A percentile compares a stretch with the other conserved stretches of the same genome.
Conservation (phyloP, 495 filamentous ascomycete genomes). For the Penicillium diatomitis region DNA sequence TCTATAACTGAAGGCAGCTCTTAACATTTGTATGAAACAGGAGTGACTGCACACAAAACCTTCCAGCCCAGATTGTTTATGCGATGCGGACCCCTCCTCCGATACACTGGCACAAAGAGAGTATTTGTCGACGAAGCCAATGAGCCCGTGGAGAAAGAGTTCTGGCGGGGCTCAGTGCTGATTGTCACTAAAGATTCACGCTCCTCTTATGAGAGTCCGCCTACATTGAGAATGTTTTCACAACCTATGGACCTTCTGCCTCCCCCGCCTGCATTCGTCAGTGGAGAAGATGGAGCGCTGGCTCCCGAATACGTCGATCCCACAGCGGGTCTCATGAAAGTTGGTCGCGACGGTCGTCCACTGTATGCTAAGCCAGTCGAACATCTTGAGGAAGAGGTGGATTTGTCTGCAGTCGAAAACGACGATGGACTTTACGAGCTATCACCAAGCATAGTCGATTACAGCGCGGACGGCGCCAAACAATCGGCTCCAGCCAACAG, state of each 20-base stretch:
- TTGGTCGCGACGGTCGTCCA: constrained; percentile 68
- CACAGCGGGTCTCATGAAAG: constrained; percentile 75
- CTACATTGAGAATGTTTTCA: constrained; percentile 70
- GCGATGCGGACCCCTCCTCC: constrained; percentile 79
- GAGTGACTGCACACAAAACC: constrained; percentile 38
- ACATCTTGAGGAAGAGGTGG: constrained; percentile 59
- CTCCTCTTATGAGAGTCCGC: constrained; percentile 71
- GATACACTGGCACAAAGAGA: constrained; percentile 70
- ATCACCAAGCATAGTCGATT: constrained; percentile 35
- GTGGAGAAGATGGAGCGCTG: constrained; percentile 50
- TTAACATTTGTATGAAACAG: constrained; percentile 12
- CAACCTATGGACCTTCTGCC: constrained; percentile 79
- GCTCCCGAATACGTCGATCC: constrained; percentile 81
- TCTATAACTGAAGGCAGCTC: background rate
- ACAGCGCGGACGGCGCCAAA: constrained; percentile 26
- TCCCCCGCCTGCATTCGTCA: constrained; percentile 63
- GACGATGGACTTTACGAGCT: constrained; percentile 74
- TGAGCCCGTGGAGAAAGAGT: constrained; percentile 50
- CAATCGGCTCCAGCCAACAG: constrained; percentile 35
- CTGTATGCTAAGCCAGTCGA: constrained; percentile 83
- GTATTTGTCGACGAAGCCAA: constrained; percentile 27
- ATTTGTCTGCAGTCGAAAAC: constrained; percentile 66
- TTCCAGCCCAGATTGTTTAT: constrained; percentile 81
- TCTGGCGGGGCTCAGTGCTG: constrained; percentile 90
- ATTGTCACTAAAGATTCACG: constrained; percentile 79